Conservation (phyloP, 2,329 filamentous ascomycete genomes). For the Exophiala aquamarina region DNA sequence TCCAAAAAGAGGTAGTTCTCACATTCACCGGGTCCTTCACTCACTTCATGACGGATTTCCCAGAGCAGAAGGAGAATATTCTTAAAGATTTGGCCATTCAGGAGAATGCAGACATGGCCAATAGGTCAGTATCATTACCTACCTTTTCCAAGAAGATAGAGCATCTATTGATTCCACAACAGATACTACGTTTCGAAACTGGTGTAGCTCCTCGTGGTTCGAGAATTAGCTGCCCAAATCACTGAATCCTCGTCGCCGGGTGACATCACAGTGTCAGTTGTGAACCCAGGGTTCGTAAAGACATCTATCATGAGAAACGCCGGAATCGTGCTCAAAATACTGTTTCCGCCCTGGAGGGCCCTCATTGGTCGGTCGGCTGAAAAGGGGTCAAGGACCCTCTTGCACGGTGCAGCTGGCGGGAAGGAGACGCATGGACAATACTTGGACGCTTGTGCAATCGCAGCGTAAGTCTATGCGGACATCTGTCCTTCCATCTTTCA, state of each 20-base stretch:
- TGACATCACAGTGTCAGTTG: neutral
- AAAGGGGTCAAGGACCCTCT: neutral
- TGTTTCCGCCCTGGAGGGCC: neutral
- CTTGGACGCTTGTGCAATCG: too few relatives aligned
- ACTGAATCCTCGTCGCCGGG: neutral
- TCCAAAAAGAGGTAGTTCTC: slow-evolving; percentile 12
- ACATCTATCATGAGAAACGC: slow-evolving; percentile 1
- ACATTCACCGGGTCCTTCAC: slow-evolving; percentile 22
- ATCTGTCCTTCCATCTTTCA: too few relatives aligned
- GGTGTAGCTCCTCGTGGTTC: slow-evolving; percentile 10
- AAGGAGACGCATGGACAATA: too few relatives aligned
- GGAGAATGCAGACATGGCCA: slow-evolving; percentile 6
- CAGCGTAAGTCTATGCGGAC: too few relatives aligned
- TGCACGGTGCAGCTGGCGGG: neutral
- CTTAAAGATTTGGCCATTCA: neutral
- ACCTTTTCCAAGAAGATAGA: too few relatives aligned
- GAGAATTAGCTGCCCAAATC: slow-evolving; percentile 10
- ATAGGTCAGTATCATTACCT: slow-evolving; percentile 5
- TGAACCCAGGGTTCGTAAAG: slow-evolving; percentile 8
- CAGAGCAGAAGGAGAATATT: slow-evolving; percentile 18
- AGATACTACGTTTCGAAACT: slow-evolving; percentile 13
- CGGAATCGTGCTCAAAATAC: neutral
- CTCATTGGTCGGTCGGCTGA: neutral
- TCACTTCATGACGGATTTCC: slow-evolving; percentile 19
- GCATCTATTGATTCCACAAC: neutral